A percentile compares a stretch with the other conserved stretches of the same genome.
Evolutionary conservation across 768 basidiomycete genomes (phyloP).

Genomic region (Pleurotus eryngii): DNA sequence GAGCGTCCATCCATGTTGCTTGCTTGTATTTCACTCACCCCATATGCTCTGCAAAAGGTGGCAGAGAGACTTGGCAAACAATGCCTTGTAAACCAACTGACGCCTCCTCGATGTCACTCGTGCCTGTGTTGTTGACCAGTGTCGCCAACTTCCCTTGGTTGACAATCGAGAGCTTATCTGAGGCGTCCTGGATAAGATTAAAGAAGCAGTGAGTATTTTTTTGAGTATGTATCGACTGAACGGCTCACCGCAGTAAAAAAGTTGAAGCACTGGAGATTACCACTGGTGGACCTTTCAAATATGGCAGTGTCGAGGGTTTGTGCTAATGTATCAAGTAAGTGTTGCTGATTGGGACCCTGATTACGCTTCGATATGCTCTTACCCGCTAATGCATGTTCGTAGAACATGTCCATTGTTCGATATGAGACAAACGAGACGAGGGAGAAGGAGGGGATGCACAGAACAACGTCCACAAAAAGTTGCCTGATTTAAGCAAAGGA

Average conservation of each 20-base stretch:
- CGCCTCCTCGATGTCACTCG: not conserved
- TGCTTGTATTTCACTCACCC: not conserved
- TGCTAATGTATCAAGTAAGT: not conserved
- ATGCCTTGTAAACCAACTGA: not conserved
- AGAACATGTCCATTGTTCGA: not conserved
- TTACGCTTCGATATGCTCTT: not conserved
- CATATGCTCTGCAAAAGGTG: not conserved
- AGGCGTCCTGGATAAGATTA: not conserved
- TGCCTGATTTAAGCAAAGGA: not conserved
- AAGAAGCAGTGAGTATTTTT: not conserved
- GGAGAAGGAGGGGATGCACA: no score
- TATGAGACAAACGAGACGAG: no score
- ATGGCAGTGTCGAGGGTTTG: not conserved
- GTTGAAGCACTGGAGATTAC: not conserved
- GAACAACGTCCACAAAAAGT: not conserved
- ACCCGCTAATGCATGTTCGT: not conserved
- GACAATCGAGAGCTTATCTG: not conserved
- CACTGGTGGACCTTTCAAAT: not conserved
- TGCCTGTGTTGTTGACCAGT: not conserved
- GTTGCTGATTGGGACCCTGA: not conserved
- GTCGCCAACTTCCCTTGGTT: not conserved
- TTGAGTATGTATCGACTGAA: not conserved
- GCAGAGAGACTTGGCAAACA: not conserved
- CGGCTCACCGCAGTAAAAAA: not conserved
- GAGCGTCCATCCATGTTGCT: not conserved